Evolutionary conservation across 495 filamentous ascomycete species (phyloP), one percentile per base, ranked within the genome.

Genomic region (Glonium stellatum): DNA sequence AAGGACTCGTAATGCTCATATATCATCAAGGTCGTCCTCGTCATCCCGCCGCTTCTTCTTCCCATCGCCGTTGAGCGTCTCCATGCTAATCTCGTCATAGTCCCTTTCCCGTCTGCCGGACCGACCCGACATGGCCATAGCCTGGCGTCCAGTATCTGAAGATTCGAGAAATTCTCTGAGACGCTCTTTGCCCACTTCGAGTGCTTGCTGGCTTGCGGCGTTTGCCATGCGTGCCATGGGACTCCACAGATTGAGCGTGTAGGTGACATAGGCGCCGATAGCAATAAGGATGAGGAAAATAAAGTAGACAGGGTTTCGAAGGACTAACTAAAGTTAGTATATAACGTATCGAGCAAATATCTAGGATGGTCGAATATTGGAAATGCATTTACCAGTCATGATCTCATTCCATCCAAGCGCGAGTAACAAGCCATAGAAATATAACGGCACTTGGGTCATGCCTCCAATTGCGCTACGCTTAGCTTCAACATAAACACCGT

Each of bases 321-420:
- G 78, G 3, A 98, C 93, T 95, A 58, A 37, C 5, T n/a, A 22
- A 23, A 12, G 70, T 84, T 70, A 82, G 76, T 47, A 55, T 39
- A 13, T 31, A 13, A 10, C 36, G 25, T 49, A 6, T n/a, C 4
- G 11, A 2, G 12, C 1, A 13, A 18, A 41, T 13, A 31, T 13
- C 23, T 53, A 36, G 27, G 6, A 31, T 31, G 6, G 27, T 6
- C 6, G 22, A 31, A 36, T 12, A 35, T 25, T 21, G 53, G 25
- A 60, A 12, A 23, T 54, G 19, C 60, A 44, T 72, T 88, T 79
- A 95, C 90, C 88, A 68, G 90, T 87, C 62, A 92, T 70, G 59
- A 97, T 89, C 74, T 98, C 93, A 72, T 98, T 98, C 93, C 93
- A 97, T 23, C 93, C 93, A 42, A 98, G 77, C 31, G 89, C 89